phyloP scores from a whole-genome alignment of 225 moss, liverwort and hornwort genomes.

The Takakia lepidozioides region DNA sequence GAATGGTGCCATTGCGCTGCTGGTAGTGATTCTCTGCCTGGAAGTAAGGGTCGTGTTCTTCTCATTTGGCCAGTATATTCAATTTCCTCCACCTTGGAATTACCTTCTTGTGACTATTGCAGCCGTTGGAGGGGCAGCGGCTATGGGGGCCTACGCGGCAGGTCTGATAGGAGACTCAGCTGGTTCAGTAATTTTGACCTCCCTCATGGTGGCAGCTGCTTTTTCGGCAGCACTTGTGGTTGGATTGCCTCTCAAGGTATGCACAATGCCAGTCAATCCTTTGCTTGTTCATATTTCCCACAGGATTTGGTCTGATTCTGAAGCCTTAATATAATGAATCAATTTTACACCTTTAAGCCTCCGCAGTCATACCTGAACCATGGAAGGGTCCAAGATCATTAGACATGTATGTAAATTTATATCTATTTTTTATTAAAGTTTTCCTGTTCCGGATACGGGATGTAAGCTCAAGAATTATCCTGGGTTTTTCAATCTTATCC shows the following conservation, averaged over 20 bases:
- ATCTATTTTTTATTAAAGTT: no score
- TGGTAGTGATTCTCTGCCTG: constrained; percentile 76
- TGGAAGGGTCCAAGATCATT: no score
- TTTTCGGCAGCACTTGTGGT: constrained; percentile 75
- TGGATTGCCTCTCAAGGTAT: constrained; percentile 91
- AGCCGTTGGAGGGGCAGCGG: constrained; percentile 75
- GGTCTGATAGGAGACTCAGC: constrained; percentile 66
- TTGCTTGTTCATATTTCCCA: no score
- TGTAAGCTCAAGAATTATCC: no score
- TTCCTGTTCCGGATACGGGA: no score
- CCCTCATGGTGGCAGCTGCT: constrained; percentile 62
- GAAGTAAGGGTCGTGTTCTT: constrained; percentile 87
- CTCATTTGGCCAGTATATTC: constrained; percentile 88
- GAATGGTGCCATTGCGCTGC: constrained; percentile 66
- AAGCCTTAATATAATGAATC: no score
- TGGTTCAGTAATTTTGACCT: constrained; percentile 50
- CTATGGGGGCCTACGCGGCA: constrained; percentile 57
- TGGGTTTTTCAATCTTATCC: no score
- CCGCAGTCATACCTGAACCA: no score
- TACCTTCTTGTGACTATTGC: constrained; percentile 79
- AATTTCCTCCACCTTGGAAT: constrained; percentile 75
- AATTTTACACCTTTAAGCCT: no score
- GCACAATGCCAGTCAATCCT: no score
- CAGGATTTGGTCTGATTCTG: no score
- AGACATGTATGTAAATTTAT: no score